A percentile compares a stretch with the other conserved stretches of the same genome.
These are phyloP conservation scores for Hibiscus syriacus DNA, from an alignment of 345 rosid species.

Conservation along the genomic window DNA sequence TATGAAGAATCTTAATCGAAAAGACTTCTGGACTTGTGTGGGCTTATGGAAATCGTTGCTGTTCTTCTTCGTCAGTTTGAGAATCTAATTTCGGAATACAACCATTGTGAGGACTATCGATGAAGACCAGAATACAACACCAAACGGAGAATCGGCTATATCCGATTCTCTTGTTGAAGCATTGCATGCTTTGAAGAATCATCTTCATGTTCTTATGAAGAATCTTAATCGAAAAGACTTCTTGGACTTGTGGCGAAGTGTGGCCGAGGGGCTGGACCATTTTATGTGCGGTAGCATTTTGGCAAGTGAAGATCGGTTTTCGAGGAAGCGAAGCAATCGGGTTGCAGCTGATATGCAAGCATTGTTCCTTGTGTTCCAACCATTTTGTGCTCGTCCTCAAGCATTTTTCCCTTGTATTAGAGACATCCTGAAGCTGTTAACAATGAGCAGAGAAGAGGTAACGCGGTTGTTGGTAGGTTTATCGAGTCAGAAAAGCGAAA, in stretches of 20 bases:
- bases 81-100: slow-evolving; percentile 33
- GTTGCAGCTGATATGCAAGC: slow-evolving; percentile 46
- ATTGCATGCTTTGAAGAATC: slow-evolving; percentile 42
- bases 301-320: slow-evolving; percentile 19
- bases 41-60: slow-evolving; percentile 58
- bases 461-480: slow-evolving; percentile 27
- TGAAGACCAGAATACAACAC: slow-evolving; percentile 15
- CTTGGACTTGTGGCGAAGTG: slow-evolving; percentile 64
- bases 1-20: slow-evolving; percentile 37
- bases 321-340: slow-evolving; percentile 19
- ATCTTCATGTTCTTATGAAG: slow-evolving; percentile 27
- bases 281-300: slow-evolving; percentile 43
- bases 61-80: slow-evolving; percentile 55
- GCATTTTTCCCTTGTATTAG: slow-evolving; percentile 64
- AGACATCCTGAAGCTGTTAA: slow-evolving; percentile 50
- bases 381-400: slow-evolving; percentile 61
- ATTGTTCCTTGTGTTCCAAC: slow-evolving; percentile 41
- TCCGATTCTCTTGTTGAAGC: slow-evolving; percentile 42
- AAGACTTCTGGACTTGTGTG: slow-evolving; percentile 75
- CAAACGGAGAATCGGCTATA: slow-evolving; percentile 11
- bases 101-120: slow-evolving; percentile 25
- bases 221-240: slow-evolving; percentile 62
- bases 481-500: slow-evolving; percentile 18
- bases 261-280: slow-evolving; percentile 70
- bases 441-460: slow-evolving; percentile 34